Conservation (phyloP, 2,329 filamentous ascomycete genomes). For the Cladosporium sp. region DNA sequence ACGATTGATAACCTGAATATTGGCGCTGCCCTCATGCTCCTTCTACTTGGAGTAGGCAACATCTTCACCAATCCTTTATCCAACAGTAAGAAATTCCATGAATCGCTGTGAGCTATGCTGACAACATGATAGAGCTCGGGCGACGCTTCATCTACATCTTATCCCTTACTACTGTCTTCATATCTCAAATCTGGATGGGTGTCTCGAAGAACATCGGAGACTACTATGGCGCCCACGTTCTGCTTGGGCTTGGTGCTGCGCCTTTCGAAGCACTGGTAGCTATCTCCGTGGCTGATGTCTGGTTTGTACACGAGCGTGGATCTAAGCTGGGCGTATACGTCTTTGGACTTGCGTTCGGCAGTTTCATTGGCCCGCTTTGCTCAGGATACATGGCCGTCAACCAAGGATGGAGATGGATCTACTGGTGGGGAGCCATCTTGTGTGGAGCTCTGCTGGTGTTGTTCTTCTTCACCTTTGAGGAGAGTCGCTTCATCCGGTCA, state of each 20-base stretch:
- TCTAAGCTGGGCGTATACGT: slow-evolving; percentile 46
- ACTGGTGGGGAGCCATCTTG: slow-evolving; percentile 43
- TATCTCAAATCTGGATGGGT: slow-evolving; percentile 15
- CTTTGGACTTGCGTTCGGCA: slow-evolving; percentile 32
- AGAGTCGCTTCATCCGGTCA: slow-evolving; percentile 23
- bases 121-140: slow-evolving; percentile 11
- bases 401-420: slow-evolving; percentile 47
- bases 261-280: slow-evolving; percentile 47
- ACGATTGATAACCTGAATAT: slow-evolving; percentile 15
- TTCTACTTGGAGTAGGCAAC: slow-evolving; percentile 16
- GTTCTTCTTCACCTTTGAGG: slow-evolving; percentile 44
- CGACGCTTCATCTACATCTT: slow-evolving; percentile 15
- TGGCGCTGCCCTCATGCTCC: slow-evolving; percentile 1
- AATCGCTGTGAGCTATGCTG: background rate
- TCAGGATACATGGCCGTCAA: slow-evolving; percentile 38
- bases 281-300: slow-evolving; percentile 46
- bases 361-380: slow-evolving; percentile 37
- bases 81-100: slow-evolving; percentile 13
- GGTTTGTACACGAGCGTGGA: slow-evolving; percentile 44
- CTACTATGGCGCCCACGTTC: slow-evolving; percentile 13
- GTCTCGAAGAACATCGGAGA: slow-evolving; percentile 15
- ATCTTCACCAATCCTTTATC: slow-evolving; percentile 15
- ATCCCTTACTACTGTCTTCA: slow-evolving; percentile 9
- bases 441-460: slow-evolving; percentile 34
- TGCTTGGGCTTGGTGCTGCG: slow-evolving; percentile 13